Conservation (phyloP, 768 basidiomycete genomes). For the Boletus subcaerulescens region DNA sequence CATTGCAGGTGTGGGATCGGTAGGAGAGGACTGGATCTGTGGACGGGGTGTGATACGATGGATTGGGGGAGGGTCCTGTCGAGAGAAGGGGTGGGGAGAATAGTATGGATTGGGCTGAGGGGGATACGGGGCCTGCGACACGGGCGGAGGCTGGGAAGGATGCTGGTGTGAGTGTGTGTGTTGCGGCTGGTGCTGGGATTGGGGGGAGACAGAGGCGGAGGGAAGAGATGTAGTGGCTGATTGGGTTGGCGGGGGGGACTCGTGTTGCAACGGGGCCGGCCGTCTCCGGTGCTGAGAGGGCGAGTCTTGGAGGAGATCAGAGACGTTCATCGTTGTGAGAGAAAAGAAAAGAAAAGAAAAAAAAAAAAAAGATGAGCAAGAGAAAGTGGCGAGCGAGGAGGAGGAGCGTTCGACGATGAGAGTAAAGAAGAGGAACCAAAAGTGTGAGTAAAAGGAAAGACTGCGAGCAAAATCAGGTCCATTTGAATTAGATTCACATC, state of each 20-base stretch:
- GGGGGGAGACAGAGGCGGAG: conserved; percentile 32
- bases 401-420: conserved; percentile 18
- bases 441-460: conserved; percentile 29
- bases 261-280: conserved; percentile 26
- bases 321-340: conserved; percentile 55
- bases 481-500: conserved; percentile 36
- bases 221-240: conserved; percentile 24
- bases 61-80: conserved; percentile 19
- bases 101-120: conserved; percentile 25
- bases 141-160: conserved; percentile 12
- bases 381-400: conserved; percentile 2
- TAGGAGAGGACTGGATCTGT: conserved; percentile 27
- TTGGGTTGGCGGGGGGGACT: conserved; percentile 25
- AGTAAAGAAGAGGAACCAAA: conserved; percentile 27
- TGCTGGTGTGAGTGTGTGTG: conserved; percentile 21
- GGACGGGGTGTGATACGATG: conserved; percentile 33
- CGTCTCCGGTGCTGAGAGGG: conserved; percentile 54
- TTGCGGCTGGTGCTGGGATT: conserved; percentile 29
- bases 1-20: conserved; percentile 32
- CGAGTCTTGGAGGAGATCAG: conserved; percentile 64
- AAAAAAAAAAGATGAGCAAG: not conserved
- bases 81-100: conserved; percentile 15
- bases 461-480: conserved; percentile 29
- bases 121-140: conserved; percentile 18
- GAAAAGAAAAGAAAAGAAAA: not conserved